Base-by-base conservation (phyloP, 2,329 filamentous ascomycete species). In the Didymella pomorum region DNA sequence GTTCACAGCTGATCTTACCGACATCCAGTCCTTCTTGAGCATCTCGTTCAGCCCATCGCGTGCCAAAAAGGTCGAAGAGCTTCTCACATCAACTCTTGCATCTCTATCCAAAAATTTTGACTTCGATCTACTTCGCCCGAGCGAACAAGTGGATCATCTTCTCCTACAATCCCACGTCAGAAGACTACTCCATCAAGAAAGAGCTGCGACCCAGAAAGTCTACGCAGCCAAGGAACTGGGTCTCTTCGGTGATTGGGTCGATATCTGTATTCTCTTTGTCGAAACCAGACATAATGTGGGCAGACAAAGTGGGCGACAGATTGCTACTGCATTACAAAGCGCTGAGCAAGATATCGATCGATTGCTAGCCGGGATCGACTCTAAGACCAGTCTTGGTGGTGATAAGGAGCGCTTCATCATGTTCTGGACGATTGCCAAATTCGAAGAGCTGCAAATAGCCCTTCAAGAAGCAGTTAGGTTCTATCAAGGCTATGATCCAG, bases 401-500 rank as follows among this genome's bases (percentile, higher is more conserved):
- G 44, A 37, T 3, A 35, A 52, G 20, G 28, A 52, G 39, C 49
- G 39, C 8, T 52, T 44, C 26, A 78, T 74, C 4, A 82, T 82
- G 0, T 82, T 79, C 59, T 80, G 82, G 25, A 83, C 83, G 5
- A 77, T 78, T 3, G 78, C 78, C 16, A 78, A 77, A 0, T 68
- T 84, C 0, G 66, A 68, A 5, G 70, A 80, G 25, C 68, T 87
- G 4, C 71, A 74, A 0, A 49, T 31, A 0, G 78, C 80, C 47
- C 70, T 87, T 0, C 61, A 72, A 2, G 83, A 87, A 61, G 81
- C 80, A 66, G 80, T 78, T 52, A 58, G 47, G 0, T 87, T 86
- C 65, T 87, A 84, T 67, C 73, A 77, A 28, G 80, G 80, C 2
- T 87, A 87, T 62, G 82, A 87, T 60, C 84, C 85, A 0, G 55